phyloP scores from a whole-genome alignment of 176 grass and related monocot genomes.

The Metroxylon sagu region DNA sequence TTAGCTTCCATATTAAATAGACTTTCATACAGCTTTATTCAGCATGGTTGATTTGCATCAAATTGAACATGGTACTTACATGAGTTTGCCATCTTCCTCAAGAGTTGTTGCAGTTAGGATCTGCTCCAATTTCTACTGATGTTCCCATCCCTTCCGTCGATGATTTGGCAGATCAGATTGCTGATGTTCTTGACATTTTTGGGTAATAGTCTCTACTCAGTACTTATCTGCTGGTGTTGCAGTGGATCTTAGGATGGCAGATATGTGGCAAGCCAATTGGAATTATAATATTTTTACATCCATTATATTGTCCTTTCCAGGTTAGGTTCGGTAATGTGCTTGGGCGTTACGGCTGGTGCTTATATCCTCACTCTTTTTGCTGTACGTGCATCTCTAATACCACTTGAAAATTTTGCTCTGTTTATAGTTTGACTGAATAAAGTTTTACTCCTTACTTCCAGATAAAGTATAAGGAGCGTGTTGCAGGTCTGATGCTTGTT shows the following conservation, averaged over 20 bases:
- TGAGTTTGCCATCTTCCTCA: conserved; percentile 1
- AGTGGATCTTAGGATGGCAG: not conserved
- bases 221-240: not conserved
- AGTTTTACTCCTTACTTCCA: not conserved
- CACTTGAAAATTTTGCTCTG: not conserved
- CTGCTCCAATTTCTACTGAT: conserved; percentile 15
- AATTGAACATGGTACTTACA: not conserved
- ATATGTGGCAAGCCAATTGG: too few relatives aligned
- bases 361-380: conserved; percentile 22
- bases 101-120: conserved; percentile 7
- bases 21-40: too few relatives aligned
- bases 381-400: conserved; percentile 8
- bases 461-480: conserved; percentile 12
- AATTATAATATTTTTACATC: not conserved
- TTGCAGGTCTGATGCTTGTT: conserved; percentile 19
- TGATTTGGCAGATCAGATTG: conserved; percentile 24
- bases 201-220: not conserved
- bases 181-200: conserved; percentile 17
- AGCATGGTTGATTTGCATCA: too few relatives aligned
- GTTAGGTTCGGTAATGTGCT: conserved; percentile 19
- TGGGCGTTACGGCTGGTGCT: conserved; percentile 19
- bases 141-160: conserved; percentile 18
- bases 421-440: too few relatives aligned
- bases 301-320: not conserved
- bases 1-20: not conserved